These are phyloP conservation scores for Tetracladium setigerum DNA, from an alignment of 495 filamentous ascomycete species.

Conservation along the genomic window DNA sequence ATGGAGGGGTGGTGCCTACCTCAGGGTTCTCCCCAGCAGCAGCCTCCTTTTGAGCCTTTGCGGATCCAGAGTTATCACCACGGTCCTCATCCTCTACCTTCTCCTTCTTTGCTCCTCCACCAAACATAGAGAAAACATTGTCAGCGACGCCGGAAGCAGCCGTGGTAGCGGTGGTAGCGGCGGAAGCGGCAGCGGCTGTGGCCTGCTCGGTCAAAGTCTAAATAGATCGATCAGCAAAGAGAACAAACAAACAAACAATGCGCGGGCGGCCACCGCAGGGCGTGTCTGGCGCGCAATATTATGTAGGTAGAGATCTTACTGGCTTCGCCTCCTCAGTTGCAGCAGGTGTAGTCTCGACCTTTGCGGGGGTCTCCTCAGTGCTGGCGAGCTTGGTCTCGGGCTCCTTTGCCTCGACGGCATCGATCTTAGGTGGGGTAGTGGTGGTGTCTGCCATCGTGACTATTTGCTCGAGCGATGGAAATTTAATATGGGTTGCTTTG, in stretches of 20 bases:
- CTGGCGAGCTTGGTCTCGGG: conserved; percentile 10
- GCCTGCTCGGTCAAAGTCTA: conserved; percentile 33
- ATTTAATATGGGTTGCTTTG: too few relatives aligned
- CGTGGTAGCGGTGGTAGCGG: conserved; percentile 36
- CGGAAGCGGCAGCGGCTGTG: conserved; percentile 29
- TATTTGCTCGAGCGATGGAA: not conserved
- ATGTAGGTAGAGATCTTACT: conserved; percentile 26
- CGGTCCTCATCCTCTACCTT: conserved; percentile 62
- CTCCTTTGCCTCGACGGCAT: conserved; percentile 8
- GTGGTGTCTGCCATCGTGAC: conserved; percentile 22
- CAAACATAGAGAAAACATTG: conserved; percentile 95
- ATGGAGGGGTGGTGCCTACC: conserved; percentile 7
- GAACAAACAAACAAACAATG: conserved; percentile 29
- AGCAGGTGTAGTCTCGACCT: conserved; percentile 3
- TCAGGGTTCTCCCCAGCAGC: conserved; percentile 42
- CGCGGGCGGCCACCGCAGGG: conserved; percentile 4
- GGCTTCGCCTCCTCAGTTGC: conserved; percentile 40
- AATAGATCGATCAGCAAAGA: conserved; percentile 14
- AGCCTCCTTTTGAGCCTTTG: conserved; percentile 73
- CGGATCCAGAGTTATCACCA: conserved; percentile 76
- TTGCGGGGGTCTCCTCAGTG: not conserved
- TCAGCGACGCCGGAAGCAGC: conserved; percentile 53
- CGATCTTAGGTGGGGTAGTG: conserved; percentile 15
- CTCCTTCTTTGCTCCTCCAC: conserved; percentile 82
- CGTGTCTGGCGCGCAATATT: conserved; percentile 4